Evolutionary conservation across 176 grass and related monocot genomes (phyloP).

Genomic region (Rhynchospora pubera): DNA sequence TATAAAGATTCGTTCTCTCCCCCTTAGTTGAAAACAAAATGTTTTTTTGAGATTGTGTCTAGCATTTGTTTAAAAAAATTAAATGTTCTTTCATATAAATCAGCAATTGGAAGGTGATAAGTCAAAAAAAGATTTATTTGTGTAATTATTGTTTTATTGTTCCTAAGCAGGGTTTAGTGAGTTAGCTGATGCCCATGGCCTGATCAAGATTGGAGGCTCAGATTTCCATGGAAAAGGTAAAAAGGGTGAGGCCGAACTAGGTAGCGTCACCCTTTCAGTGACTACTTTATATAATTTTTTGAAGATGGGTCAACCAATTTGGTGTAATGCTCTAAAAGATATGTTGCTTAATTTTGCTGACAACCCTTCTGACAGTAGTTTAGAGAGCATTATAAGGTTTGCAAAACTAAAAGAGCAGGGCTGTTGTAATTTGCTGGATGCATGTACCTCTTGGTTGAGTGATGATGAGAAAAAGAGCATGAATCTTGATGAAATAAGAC

Average conservation of each 20-base stretch:
- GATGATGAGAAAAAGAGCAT: conserved; percentile 45
- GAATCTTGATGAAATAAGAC: conserved; percentile 56
- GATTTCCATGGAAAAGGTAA: conserved; percentile 89
- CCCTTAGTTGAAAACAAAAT: background rate
- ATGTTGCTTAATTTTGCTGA: conserved; percentile 58
- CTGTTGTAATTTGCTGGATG: conserved; percentile 45
- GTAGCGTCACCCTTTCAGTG: conserved; percentile 57
- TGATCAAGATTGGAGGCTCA: conserved; percentile 89
- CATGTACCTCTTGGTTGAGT: conserved; percentile 65
- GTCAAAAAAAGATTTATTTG: too few relatives aligned
- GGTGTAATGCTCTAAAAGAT: conserved; percentile 72
- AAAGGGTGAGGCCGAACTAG: conserved; percentile 76
- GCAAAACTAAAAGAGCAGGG: conserved; percentile 26
- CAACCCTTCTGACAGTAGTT: conserved; percentile 49
- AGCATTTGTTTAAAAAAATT: background rate
- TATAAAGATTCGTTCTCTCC: background rate
- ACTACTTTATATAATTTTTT: conserved; percentile 58
- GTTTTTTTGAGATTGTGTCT: background rate
- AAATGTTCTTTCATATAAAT: background rate
- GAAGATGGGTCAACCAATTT: conserved; percentile 62
- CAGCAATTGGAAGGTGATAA: background rate
- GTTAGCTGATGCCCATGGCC: conserved; percentile 65
- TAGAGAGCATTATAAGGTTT: conserved; percentile 67
- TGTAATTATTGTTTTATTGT: background rate
- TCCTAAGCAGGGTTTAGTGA: conserved; percentile 44